A percentile compares a stretch with the other conserved stretches of the same genome.
These are phyloP conservation scores for Colletotrichum cuscutae DNA, from an alignment of 2,329 filamentous ascomycete species.

Conservation along the genomic window DNA sequence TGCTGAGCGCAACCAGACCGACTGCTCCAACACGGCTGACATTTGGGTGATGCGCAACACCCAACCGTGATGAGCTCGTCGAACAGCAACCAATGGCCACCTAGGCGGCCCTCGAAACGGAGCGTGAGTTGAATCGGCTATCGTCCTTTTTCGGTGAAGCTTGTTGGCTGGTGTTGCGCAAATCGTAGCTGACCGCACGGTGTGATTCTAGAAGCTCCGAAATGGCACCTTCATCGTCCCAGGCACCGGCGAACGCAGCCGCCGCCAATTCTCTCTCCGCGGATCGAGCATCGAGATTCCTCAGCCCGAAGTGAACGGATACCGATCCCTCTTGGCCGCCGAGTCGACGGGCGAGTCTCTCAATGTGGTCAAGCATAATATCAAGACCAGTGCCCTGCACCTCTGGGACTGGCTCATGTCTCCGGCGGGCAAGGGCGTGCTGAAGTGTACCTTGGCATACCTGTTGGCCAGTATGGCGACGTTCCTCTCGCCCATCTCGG, in stretches of 20 bases:
- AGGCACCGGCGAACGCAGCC: slow-evolving; percentile 84
- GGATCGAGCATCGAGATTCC: slow-evolving; percentile 51
- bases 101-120: slow-evolving; percentile 56
- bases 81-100: slow-evolving; percentile 47
- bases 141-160: background rate
- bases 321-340: slow-evolving; percentile 48
- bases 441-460: slow-evolving; percentile 94
- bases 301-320: slow-evolving; percentile 43
- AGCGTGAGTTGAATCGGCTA: slow-evolving; percentile 50
- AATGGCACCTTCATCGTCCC: slow-evolving; percentile 91
- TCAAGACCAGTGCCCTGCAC: slow-evolving; percentile 49
- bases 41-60: slow-evolving; percentile 33
- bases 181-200: slow-evolving; percentile 6
- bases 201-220: slow-evolving; percentile 70
- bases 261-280: slow-evolving; percentile 82
- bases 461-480: slow-evolving; percentile 87
- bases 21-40: slow-evolving; percentile 35
- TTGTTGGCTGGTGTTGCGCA: background rate
- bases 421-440: slow-evolving; percentile 79
- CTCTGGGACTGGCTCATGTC: slow-evolving; percentile 73
- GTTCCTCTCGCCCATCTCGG: slow-evolving; percentile 78
- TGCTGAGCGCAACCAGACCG: slow-evolving; percentile 40
- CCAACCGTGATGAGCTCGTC: slow-evolving; percentile 36
- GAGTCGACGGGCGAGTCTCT: slow-evolving; percentile 49
- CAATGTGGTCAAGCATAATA: slow-evolving; percentile 47